Base-by-base conservation (phyloP, 306 rosid genomes). In the Ormosia emarginata region DNA sequence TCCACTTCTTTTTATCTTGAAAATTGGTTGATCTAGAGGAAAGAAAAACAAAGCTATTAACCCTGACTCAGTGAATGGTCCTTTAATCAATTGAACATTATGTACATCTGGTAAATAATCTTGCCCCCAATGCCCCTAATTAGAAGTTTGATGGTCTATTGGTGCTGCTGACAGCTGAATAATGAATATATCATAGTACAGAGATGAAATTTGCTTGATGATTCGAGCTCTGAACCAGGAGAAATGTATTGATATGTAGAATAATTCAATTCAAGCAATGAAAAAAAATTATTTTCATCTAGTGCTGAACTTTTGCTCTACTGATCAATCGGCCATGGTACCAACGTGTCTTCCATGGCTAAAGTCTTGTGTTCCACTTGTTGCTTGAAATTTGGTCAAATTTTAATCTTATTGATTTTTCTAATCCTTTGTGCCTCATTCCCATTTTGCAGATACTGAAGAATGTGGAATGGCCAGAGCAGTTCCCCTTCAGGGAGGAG, bases 401-500 rank as follows among this genome's bases (percentile, higher is more conserved):
- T 37, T 67, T 79, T 15, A 71, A 9, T 17, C 17, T 8, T 55
- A n/a, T 50, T 75, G 57, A 12, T 52, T 39, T 66, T 69, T 15
- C 67, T 72, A 14, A 71, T 77, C 37, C 56, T 6, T 44, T 44
- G 7, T 2, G 30, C 63, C 73, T 34, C 32, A n/a, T 77, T 65
- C n/a, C 70, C 53, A 13, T 76, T 55, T 57, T 39, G 9, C 70
- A 91, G 97, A 79, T 93, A 82, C 65, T 93, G 78, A 91, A 88
- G 84, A 90, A 88, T 61, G 94, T 71, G 40, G 92, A 93, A 13
- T 93, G 97, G 94, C 96, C 96, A 0, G 90, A 87, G 78, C 87
- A 91, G 74, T 88, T 87, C 77, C 96, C 96, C 62, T 93, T 90
- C 89, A 93, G 86, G 83, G 92, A 85, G 3, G 91, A 91, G 88